phyloP scores from a whole-genome alignment of 495 filamentous ascomycete genomes.

The Neurospora pannonica region DNA sequence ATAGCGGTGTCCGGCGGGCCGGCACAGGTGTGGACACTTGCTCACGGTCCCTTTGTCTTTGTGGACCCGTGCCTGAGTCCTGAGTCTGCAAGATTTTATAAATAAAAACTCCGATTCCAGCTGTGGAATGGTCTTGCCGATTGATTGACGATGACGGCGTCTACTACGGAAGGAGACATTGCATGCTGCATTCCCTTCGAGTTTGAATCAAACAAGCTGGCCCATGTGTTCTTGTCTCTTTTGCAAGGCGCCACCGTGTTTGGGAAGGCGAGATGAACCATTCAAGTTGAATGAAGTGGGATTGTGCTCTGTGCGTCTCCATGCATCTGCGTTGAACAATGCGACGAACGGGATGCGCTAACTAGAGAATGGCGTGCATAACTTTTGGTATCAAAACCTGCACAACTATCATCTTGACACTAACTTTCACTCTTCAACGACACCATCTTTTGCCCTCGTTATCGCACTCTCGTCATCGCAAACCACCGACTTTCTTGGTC shows the following conservation, averaged over 20 bases:
- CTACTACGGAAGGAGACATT: neutral
- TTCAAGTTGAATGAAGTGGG: neutral
- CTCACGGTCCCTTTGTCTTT: neutral
- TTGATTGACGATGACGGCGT: neutral
- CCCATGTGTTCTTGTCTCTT: neutral
- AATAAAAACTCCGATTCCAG: neutral
- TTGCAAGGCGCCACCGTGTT: neutral
- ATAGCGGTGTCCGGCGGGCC: neutral
- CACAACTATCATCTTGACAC: neutral
- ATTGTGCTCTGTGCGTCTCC: neutral
- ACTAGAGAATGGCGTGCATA: neutral
- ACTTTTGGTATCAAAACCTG: neutral
- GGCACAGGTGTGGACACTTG: neutral
- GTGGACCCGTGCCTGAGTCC: neutral
- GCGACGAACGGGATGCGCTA: neutral
- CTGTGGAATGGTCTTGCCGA: neutral
- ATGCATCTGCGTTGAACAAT: neutral
- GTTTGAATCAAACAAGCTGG: neutral
- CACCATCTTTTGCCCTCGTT: neutral
- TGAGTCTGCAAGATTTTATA: neutral
- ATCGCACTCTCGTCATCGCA: neutral
- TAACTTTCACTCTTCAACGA: neutral
- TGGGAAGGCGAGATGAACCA: neutral
- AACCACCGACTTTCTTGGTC: neutral
- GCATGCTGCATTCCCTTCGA: neutral